Evolutionary conservation across 2,329 filamentous ascomycete species (phyloP), one percentile per base, ranked within the genome.

Genomic region (Aurifilum marmelostoma): DNA sequence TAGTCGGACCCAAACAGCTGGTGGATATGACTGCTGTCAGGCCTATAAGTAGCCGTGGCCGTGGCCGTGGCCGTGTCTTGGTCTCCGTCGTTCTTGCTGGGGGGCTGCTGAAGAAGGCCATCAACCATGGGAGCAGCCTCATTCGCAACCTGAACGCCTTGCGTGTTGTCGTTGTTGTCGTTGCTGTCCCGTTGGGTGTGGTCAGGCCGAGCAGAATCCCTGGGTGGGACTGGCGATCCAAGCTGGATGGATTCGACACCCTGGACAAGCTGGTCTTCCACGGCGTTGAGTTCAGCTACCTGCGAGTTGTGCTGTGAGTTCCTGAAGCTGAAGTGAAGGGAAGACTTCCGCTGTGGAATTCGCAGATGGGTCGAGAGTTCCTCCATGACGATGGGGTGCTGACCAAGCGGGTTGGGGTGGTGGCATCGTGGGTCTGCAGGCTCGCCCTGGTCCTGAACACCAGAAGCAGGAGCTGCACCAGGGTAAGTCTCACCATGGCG

Each of bases 391-490:
- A 71, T 47, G 1, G 69, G 69, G 67, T 71, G 69, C 54, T 69
- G 67, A 29, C 59, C 56, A 12, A 71, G 67, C 18, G 69, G 69
- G 24, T 71, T 69, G 34, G 67, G 64, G 24, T 71, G 69, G 8
- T 67, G 50, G 14, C 43, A 24, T 12, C 24, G 24, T 34, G n/a
- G n/a, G 37, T 7, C 27, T 39, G 63, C n/a, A 18, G 47, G 34
- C n/a, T 54, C n/a, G n/a, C 12, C 50, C 29, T 60, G 62, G n/a
- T 8, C 39, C 32, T 60, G 62, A 24, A n/a, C 43, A 41, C 14
- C 58, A 16, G 41, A 16, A 50, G 66, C 11, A 32, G 27, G 24
- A 52, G 65, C 34, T 32, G 34, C 18, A 41, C n/a, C 39, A 34
- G 62, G n/a, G n/a, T 6, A 34, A 14, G 65, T n/a, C 29, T 24